phyloP scores from a whole-genome alignment of 2,329 filamentous ascomycete species.

The Cercospora sojina region DNA sequence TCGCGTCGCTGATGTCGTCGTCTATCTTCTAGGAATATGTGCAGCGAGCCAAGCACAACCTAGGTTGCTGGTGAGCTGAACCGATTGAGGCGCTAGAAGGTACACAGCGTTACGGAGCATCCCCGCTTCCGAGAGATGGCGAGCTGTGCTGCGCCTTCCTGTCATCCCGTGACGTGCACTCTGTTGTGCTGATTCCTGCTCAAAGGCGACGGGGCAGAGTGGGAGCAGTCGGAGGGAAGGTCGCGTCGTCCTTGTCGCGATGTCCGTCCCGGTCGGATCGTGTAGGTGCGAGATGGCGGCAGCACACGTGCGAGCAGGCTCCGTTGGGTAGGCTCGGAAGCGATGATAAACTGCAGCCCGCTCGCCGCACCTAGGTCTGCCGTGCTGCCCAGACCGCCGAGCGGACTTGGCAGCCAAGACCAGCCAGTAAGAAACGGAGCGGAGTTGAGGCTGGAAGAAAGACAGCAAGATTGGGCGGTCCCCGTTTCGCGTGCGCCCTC shows the following conservation, averaged over 20 bases:
- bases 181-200: not conserved
- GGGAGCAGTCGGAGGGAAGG: not conserved
- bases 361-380: not conserved
- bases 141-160: not conserved
- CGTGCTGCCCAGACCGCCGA: not conserved
- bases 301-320: not conserved
- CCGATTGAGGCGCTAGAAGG: slow-evolving; percentile 3
- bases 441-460: slow-evolving; percentile 5
- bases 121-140: slow-evolving; percentile 6
- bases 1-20: not conserved
- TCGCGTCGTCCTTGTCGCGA: too few relatives aligned
- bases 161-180: not conserved
- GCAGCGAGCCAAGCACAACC: not conserved
- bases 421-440: not conserved
- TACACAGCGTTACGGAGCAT: slow-evolving; percentile 10
- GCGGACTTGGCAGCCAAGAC: slow-evolving; percentile 8
- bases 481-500: slow-evolving; percentile 2
- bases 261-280: not conserved
- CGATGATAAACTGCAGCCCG: slow-evolving; percentile 6
- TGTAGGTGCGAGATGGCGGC: not conserved
- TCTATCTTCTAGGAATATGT: not conserved
- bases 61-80: not conserved
- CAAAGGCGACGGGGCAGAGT: not conserved
- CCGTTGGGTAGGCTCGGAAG: not conserved
- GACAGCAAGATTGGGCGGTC: slow-evolving; percentile 6